Base-by-base conservation (phyloP, 768 basidiomycete genomes). In the Leucosporidium creatinivorum region DNA sequence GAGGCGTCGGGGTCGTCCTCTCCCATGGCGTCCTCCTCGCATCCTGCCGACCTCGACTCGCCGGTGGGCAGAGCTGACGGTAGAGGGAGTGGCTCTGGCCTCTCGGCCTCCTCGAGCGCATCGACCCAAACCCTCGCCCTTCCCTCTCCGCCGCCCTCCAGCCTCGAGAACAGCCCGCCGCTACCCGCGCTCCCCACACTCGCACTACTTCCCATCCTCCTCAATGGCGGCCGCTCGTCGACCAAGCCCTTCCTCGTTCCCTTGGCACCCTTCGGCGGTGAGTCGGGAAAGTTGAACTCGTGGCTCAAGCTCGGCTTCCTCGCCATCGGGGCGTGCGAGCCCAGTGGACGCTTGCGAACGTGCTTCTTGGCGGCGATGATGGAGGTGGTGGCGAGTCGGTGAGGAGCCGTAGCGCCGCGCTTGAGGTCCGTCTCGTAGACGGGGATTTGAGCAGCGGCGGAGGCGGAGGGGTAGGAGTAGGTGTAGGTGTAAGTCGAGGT, bases 351-450 rank as follows among this genome's bases (percentile, higher is more conserved):
- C 55, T 68, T 68, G 15, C 64, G 61, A 18, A 66, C 59, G 55
- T 72, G 70, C 66, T 72, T 72, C 65, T 72, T 72, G 17, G 70
- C 70, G 21, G 70, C 67, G 59, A 72, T 72, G 39, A 72, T 68
- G 50, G 57, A 30, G 26, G 57, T 25, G 33, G 49, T 23, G 17
- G 57, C 21, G 61, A 28, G 36, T 44, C 58, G 54, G 47, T 56
- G 30, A 9, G 39, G 62, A 7, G 39, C 39, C 8, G 39, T 44
- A 15, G 39, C 39, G 39, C 39, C 39, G 39, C 39, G 39, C 39
- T 44, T 44, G 39, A 44, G 39, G 39, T 44, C 39, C 13, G 39
- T 44, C 39, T 44, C 39, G 39, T 44, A 44, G 39, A 44, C n/a
- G 58, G 50, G 33, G 36, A 39, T 26, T 26, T 49, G 49, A 4